Base-by-base conservation (phyloP, 1,284 basidiomycete genomes). In the Hemileia vastatrix region DNA sequence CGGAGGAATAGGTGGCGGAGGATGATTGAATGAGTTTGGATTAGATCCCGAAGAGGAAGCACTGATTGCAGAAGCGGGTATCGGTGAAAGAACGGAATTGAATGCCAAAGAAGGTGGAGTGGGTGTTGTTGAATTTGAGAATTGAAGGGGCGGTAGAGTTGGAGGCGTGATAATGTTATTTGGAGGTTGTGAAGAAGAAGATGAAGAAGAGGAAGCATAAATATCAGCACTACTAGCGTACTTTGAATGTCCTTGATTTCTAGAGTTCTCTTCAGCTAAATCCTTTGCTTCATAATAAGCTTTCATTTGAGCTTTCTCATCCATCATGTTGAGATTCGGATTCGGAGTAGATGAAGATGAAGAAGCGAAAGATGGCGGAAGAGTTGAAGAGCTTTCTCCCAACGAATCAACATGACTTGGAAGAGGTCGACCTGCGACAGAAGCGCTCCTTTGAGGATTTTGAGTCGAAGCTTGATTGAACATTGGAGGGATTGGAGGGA, bases 261-360 rank as follows among this genome's bases (percentile, higher is more conserved):
- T 40, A 11, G 36, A 9, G 36, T 40, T 40, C 27, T 65, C 47
- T 52, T 65, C 54, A 59, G 65, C 62, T 1, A 65, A 65, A 45
- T 68, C 66, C 15, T 60, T 53, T 2, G 67, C 67, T 11, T 65
- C 67, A 24, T 68, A 68, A 47, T 68, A 68, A 6, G 67, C 67
- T 1, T 65, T 66, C 31, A 68, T 31, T 36, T 68, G 67, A 1
- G 66, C 67, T 23, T 68, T 68, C 40, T 68, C 67, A 36, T 65
- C 61, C 18, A 27, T 66, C 4, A n/a, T 15, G 15, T n/a, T n/a
- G 13, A 49, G 48, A 24, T 9, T n/a, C 8, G 24, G 47, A 19
- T 8, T 6, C 6, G 18, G 21, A 6, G 19, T 13, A 36, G 5
- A 18, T 9, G 8, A 18, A 43, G 13, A 6, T n/a, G 11, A 11